Base-by-base conservation (phyloP, 2,329 filamentous ascomycete genomes). In the Pestalotiopsis sp. region DNA sequence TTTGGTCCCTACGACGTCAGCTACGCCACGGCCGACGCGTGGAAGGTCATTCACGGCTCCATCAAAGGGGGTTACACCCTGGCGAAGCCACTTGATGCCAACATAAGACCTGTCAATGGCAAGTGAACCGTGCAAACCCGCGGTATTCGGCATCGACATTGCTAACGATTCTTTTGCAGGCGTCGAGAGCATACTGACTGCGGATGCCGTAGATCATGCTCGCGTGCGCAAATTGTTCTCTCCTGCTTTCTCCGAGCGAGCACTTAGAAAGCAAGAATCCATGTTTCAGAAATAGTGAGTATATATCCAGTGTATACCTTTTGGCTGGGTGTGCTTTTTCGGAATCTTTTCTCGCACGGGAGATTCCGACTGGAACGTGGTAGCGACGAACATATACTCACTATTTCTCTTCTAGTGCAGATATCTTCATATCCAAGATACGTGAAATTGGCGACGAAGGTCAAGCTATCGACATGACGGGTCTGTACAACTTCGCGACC, bases 341-440 rank as follows among this genome's bases (percentile, higher is more conserved):
- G n/a, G 7, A 23, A 12, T 17, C 27, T 59, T 23, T 14, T 31
- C 12, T 36, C 2, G 9, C 31, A 7, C 2, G 31, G 6, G 2
- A 36, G 9, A 7, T 25, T 60, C 14, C 27, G 27, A 60, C 20
- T 25, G 14, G 12, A n/a, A 60, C 57, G 23, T 23, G 12, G 5
- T 59, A 4, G 17, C 13, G 13, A 59, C 13, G 20, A 58, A 58
- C 12, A 12, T 59, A 13, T 59, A n/a, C 57, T 59, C 27, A 59
- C 20, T 3, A 36, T 5, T 4, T n/a, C 11, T 13, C 14, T 36
- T 12, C n/a, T 38, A 66, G 64, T 41, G 77, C 79, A 31, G 75
- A 80, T 56, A 70, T 81, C 25, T 77, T 84, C 62, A 75, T 81
- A 57, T 68, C 73, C 20, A 80, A 78, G 59, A 71, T 84, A 49